These are phyloP conservation scores for Rhododendron simsii DNA, from an alignment of 148 eudicot species.

Conservation along the genomic window DNA sequence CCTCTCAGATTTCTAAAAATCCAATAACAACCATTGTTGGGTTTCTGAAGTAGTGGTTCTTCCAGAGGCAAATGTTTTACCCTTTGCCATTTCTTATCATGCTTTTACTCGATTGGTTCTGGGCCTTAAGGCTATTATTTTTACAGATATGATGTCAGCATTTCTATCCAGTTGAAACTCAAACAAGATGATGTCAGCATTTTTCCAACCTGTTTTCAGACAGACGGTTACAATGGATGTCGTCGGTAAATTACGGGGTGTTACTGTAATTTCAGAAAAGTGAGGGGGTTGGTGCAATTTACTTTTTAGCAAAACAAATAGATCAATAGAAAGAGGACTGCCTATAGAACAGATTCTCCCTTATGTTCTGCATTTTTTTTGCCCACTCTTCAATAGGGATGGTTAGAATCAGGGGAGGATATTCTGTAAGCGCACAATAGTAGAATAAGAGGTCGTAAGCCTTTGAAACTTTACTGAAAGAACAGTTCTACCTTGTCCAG, in stretches of 20 bases:
- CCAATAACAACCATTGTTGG: background rate
- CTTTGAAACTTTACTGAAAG: background rate
- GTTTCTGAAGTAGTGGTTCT: background rate
- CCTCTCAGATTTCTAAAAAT: background rate
- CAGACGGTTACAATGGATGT: background rate
- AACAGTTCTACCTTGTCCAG: constrained; percentile 63
- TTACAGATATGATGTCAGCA: background rate
- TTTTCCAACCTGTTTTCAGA: background rate
- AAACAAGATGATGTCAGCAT: background rate
- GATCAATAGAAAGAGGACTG: background rate
- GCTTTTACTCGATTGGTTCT: background rate
- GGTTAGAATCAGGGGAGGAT: background rate
- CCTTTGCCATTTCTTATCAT: background rate
- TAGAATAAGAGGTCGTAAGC: background rate
- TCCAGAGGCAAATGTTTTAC: background rate
- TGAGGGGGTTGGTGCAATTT: background rate
- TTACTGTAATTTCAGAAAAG: background rate
- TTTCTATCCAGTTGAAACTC: too few species aligned
- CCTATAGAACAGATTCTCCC: background rate
- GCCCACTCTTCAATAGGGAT: background rate
- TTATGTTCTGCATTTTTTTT: background rate
- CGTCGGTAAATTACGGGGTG: background rate
- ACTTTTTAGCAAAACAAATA: background rate
- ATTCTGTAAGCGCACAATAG: background rate
- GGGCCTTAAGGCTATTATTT: background rate